These are phyloP conservation scores for Saturnispora gosingensis DNA, from an alignment of 805 yeast genomes.

Conservation along the genomic window DNA sequence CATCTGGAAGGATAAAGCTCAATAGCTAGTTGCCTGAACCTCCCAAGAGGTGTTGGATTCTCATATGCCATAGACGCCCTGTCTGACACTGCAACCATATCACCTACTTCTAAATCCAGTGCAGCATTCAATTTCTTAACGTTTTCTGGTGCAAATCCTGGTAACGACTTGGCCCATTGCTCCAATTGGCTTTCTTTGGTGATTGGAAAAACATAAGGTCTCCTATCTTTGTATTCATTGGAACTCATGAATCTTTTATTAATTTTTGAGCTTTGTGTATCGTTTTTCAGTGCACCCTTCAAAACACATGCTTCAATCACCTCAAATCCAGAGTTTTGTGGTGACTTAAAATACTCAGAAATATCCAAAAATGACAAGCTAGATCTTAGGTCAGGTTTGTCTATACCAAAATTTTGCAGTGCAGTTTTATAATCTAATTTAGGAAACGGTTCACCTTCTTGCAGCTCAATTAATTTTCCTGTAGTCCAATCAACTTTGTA, in stretches of 20 bases:
- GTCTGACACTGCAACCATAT: constrained; percentile 70
- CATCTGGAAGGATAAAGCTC: constrained; percentile 41
- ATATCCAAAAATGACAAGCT: constrained; percentile 41
- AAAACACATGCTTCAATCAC: constrained; percentile 69
- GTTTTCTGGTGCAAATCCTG: constrained; percentile 6
- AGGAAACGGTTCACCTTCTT: constrained; percentile 26
- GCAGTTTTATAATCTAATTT: constrained; percentile 60
- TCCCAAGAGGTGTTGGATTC: constrained; percentile 92
- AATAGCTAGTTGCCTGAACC: constrained; percentile 67
- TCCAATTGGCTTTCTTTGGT: constrained; percentile 30
- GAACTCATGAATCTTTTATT: constrained; percentile 26
- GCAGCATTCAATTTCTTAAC: constrained; percentile 19
- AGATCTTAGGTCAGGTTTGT: constrained; percentile 86
- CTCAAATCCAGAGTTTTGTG: constrained; percentile 39
- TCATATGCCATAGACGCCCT: constrained; percentile 66
- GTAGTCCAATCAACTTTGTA: constrained; percentile 30
- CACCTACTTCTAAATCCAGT: constrained; percentile 51
- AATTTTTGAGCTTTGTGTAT: constrained; percentile 11
- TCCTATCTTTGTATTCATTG: constrained; percentile 43
- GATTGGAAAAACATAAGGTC: constrained; percentile 49
- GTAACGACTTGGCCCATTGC: constrained; percentile 34
- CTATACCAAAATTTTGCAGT: constrained; percentile 71
- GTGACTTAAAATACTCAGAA: constrained; percentile 30
- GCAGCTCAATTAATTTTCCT: constrained; percentile 21
- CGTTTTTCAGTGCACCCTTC: constrained; percentile 33